A percentile compares a stretch with the other conserved stretches of the same genome.
These are phyloP conservation scores for Musa troglodytarum DNA, from an alignment of 176 grass and related monocot species.

Conservation along the genomic window DNA sequence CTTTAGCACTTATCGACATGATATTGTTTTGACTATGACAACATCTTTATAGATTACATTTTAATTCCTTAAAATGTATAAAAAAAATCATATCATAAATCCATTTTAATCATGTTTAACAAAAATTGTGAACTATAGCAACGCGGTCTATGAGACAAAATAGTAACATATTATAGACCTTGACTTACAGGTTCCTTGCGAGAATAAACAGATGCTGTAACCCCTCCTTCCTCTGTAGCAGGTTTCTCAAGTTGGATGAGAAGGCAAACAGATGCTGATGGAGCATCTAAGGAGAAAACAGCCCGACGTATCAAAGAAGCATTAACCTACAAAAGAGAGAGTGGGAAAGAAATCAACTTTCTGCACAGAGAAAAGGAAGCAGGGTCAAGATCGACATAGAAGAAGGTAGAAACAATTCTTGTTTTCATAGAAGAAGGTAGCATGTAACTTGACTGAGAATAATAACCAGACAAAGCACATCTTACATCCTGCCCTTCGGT, in stretches of 20 bases:
- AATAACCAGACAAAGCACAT: conserved; percentile 2
- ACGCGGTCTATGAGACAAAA: neutral
- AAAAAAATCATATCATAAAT: neutral
- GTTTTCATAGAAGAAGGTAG: neutral
- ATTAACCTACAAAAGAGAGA: conserved; percentile 37
- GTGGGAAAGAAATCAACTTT: conserved; percentile 27
- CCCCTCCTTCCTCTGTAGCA: conserved; percentile 92
- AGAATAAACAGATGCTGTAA: conserved; percentile 93
- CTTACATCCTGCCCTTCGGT: conserved; percentile 86
- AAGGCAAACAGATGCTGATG: conserved; percentile 83
- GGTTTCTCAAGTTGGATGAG: conserved; percentile 87
- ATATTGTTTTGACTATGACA: neutral
- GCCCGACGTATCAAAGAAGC: conserved; percentile 50
- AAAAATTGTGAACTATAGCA: neutral
- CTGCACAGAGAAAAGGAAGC: conserved; percentile 5
- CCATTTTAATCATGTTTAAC: neutral
- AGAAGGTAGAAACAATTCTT: neutral
- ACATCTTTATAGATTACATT: neutral
- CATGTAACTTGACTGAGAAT: neutral
- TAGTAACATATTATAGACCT: conserved; percentile 10
- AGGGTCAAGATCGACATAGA: neutral
- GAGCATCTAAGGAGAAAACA: conserved; percentile 78
- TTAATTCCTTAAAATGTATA: neutral
- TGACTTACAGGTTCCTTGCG: conserved; percentile 96
- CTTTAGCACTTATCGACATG: neutral